Conservation (phyloP, 2,329 filamentous ascomycete genomes). For the Pseudocercospora crystallina region DNA sequence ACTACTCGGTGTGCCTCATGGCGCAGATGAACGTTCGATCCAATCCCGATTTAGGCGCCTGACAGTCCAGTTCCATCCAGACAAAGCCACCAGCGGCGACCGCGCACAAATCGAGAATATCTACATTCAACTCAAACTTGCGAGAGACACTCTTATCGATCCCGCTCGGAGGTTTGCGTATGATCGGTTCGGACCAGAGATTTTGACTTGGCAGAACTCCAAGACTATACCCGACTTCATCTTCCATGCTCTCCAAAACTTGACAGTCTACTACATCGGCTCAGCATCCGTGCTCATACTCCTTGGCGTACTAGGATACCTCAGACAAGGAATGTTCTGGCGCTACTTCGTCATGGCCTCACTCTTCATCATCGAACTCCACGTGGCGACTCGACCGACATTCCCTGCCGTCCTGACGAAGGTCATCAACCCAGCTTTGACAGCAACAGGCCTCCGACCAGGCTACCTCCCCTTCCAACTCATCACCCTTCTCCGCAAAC, state of each 20-base stretch:
- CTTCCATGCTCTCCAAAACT: slow-evolving; percentile 60
- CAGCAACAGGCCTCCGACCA: slow-evolving; percentile 46
- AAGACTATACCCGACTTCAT: slow-evolving; percentile 72
- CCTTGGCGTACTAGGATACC: slow-evolving; percentile 64
- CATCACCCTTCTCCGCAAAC: slow-evolving; percentile 70
- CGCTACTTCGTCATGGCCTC: slow-evolving; percentile 53
- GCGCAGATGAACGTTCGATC: slow-evolving; percentile 71
- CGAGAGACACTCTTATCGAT: slow-evolving; percentile 78
- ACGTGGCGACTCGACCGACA: slow-evolving; percentile 55
- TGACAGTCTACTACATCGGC: slow-evolving; percentile 61
- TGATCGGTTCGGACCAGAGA: slow-evolving; percentile 78
- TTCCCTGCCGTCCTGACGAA: slow-evolving; percentile 45
- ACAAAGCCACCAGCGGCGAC: slow-evolving; percentile 62
- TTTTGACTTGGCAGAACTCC: slow-evolving; percentile 66
- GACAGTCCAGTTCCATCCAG: slow-evolving; percentile 70
- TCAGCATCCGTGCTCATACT: slow-evolving; percentile 61
- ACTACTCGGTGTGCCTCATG: slow-evolving; percentile 67
- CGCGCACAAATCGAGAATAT: slow-evolving; percentile 49
- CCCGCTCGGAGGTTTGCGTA: slow-evolving; percentile 80
- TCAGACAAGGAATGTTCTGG: slow-evolving; percentile 64
- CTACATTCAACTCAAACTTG: slow-evolving; percentile 81
- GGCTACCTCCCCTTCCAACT: slow-evolving; percentile 84
- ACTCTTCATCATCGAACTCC: slow-evolving; percentile 58
- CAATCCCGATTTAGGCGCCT: slow-evolving; percentile 83
- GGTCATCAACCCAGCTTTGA: slow-evolving; percentile 50